Conservation (phyloP, 768 basidiomycete species). For the Infundibulicybe gibba region DNA sequence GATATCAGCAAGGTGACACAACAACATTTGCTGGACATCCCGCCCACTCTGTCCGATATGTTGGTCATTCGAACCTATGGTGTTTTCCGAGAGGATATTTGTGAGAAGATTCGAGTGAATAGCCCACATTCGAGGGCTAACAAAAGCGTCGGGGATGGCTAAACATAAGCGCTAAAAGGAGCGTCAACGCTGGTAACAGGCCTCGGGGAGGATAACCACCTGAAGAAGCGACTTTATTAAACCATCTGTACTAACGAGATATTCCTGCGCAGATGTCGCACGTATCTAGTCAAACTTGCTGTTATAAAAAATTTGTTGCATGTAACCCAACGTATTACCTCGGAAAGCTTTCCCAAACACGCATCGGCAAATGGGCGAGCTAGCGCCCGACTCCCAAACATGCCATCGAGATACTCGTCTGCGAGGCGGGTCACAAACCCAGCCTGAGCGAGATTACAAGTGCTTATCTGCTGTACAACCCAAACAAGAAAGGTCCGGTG, state of each 20-base stretch:
- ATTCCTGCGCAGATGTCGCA: slow-evolving; percentile 48
- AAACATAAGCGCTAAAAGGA: slow-evolving; percentile 64
- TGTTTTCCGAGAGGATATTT: slow-evolving; percentile 41
- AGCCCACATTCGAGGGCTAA: slow-evolving; percentile 70
- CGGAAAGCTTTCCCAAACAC: slow-evolving; percentile 60
- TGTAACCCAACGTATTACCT: slow-evolving; percentile 36
- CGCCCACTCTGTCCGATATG: slow-evolving; percentile 34
- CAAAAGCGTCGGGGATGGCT: slow-evolving; percentile 68
- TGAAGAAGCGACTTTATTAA: slow-evolving; percentile 58
- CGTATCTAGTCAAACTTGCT: slow-evolving; percentile 39
- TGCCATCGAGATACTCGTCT: slow-evolving; percentile 76
- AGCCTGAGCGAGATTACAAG: slow-evolving; percentile 78
- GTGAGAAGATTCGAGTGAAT: slow-evolving; percentile 43
- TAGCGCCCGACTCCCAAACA: slow-evolving; percentile 63
- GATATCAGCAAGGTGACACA: slow-evolving; percentile 66
- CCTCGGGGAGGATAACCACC: too few relatives aligned
- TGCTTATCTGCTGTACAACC: slow-evolving; percentile 72
- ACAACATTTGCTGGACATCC: slow-evolving; percentile 44
- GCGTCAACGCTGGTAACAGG: too few relatives aligned
- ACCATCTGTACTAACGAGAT: slow-evolving; percentile 48
- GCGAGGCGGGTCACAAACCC: slow-evolving; percentile 70
- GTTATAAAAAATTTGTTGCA: neutral
- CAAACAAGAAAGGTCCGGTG: slow-evolving; percentile 72
- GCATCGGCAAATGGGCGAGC: slow-evolving; percentile 68
- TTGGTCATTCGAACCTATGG: slow-evolving; percentile 24